These are phyloP conservation scores for Cladophialophora yegresii DNA, from an alignment of 2,329 filamentous ascomycete species.

Conservation along the genomic window DNA sequence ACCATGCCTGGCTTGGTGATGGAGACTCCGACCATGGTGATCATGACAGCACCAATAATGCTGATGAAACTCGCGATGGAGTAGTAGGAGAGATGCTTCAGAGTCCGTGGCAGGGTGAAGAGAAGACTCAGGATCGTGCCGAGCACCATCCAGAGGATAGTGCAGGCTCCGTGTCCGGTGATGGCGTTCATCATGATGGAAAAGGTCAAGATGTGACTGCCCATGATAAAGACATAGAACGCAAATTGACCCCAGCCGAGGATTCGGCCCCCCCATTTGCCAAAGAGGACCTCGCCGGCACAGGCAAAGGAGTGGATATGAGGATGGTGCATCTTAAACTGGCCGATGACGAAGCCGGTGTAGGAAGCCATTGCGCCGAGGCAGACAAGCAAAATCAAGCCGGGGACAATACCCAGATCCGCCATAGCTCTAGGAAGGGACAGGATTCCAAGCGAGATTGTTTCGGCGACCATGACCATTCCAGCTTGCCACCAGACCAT, in stretches of 20 bases:
- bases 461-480: constrained; percentile 60
- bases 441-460: constrained; percentile 60
- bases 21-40: constrained; percentile 68
- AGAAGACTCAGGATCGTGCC: constrained; percentile 61
- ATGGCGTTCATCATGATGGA: constrained; percentile 68
- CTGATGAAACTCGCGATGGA: constrained; percentile 66
- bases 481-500: constrained; percentile 34
- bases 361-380: constrained; percentile 61
- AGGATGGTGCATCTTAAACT: constrained; percentile 57
- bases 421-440: constrained; percentile 57
- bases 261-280: constrained; percentile 60
- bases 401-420: constrained; percentile 56
- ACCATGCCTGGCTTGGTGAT: constrained; percentile 49
- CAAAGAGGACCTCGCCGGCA: constrained; percentile 61
- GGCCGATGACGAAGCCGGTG: constrained; percentile 61
- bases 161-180: constrained; percentile 63
- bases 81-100: constrained; percentile 63
- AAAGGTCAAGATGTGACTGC: constrained; percentile 70
- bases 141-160: constrained; percentile 63
- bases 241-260: constrained; percentile 63
- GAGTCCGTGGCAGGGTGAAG: constrained; percentile 62
- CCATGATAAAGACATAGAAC: constrained; percentile 69
- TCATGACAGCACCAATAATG: constrained; percentile 63
- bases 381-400: constrained; percentile 56
- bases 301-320: constrained; percentile 68